Percentiles rank a stretch among this genome's conserved stretches.
Evolutionary conservation across 2,329 filamentous ascomycete species (phyloP).

Genomic region (Trichoderma breve): DNA sequence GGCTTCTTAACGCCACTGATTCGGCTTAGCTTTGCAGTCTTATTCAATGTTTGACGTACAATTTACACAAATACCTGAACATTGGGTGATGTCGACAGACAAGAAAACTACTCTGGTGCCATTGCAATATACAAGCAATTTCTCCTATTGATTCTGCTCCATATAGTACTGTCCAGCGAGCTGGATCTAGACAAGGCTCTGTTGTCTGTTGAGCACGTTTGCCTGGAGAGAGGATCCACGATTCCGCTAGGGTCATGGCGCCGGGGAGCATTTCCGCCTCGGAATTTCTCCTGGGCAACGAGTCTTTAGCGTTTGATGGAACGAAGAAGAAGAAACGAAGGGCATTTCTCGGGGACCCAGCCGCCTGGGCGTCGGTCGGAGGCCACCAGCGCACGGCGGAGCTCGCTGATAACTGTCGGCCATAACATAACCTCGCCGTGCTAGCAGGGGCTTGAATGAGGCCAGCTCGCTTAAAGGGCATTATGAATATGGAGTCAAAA

Average conservation of each 20-base stretch:
- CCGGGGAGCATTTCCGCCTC: slow-evolving; percentile 35
- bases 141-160: neutral
- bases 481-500: neutral
- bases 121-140: neutral
- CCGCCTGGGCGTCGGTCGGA: neutral
- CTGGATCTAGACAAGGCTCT: neutral
- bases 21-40: neutral
- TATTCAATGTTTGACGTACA: neutral
- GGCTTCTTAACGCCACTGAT: neutral
- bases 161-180: neutral
- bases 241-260: slow-evolving; percentile 18
- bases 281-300: slow-evolving; percentile 3
- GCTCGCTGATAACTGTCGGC: slow-evolving; percentile 16
- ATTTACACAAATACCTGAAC: neutral
- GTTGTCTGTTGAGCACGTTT: neutral
- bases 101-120: neutral
- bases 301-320: neutral
- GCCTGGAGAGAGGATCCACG: neutral
- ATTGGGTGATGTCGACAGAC: neutral
- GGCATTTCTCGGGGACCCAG: neutral
- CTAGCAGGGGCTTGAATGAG: slow-evolving; percentile 5
- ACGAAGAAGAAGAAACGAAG: neutral
- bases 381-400: slow-evolving; percentile 15
- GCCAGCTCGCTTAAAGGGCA: neutral
- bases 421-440: neutral